These are phyloP conservation scores for Solanum sitiens DNA, from an alignment of 257 asterid genomes.

Conservation along the genomic window DNA sequence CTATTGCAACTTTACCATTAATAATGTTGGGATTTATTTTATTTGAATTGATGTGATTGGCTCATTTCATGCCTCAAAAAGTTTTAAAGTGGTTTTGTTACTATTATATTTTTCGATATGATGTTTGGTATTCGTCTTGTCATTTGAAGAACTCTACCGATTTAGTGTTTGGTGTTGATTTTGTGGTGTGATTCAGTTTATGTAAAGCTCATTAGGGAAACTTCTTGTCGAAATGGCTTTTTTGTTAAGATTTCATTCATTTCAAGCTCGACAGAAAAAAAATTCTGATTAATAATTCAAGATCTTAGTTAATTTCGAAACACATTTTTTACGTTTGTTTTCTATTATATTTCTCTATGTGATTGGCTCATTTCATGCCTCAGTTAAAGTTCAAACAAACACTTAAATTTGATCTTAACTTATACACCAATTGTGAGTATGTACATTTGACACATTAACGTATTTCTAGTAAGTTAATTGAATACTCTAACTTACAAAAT, in stretches of 20 bases:
- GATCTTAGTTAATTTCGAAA: too few species aligned
- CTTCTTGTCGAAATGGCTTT: too few species aligned
- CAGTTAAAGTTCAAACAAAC: not conserved
- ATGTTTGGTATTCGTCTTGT: too few species aligned
- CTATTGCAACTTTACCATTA: not conserved
- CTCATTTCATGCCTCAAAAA: not conserved
- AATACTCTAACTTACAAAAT: not conserved
- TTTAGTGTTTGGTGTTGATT: not conserved
- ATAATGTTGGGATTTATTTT: not conserved
- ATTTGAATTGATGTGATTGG: not conserved
- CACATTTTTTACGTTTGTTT: too few species aligned
- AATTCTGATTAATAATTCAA: too few species aligned
- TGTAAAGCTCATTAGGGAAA: too few species aligned
- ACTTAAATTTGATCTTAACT: not conserved
- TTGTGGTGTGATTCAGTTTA: too few species aligned
- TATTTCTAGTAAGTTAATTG: not conserved
- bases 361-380: not conserved
- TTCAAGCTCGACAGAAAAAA: too few species aligned
- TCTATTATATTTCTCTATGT: not conserved
- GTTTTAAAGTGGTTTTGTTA: not conserved
- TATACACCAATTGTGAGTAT: not conserved
- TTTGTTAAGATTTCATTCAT: too few species aligned
- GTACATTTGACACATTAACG: not conserved
- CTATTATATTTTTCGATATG: not conserved
- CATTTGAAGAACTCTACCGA: too few species aligned